Percentiles rank a stretch among this genome's conserved stretches.
phyloP scores from a whole-genome alignment of 805 yeast species.

The Candida gorgasii region DNA sequence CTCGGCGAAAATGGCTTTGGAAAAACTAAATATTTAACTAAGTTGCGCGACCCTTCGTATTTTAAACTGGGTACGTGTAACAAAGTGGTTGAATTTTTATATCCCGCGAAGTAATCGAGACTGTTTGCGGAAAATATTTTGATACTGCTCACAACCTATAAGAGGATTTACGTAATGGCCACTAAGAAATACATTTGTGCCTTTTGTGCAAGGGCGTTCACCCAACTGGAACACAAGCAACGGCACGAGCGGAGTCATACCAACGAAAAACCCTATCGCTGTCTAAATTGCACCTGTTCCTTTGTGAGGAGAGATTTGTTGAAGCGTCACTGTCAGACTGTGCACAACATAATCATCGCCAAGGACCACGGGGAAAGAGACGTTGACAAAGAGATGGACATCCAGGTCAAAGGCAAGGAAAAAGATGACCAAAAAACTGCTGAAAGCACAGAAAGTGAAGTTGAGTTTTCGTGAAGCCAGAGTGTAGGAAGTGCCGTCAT shows the following conservation, averaged over 20 bases:
- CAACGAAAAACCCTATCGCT: conserved; percentile 76
- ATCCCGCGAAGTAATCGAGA: conserved; percentile 1
- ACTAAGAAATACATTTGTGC: conserved; percentile 73
- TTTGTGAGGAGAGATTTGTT: conserved; percentile 78
- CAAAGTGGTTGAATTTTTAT: not conserved
- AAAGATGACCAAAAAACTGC: not conserved
- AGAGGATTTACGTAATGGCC: too few species aligned
- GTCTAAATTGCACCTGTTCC: conserved; percentile 65
- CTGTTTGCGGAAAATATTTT: too few species aligned
- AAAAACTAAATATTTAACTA: too few species aligned
- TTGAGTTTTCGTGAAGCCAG: too few species aligned
- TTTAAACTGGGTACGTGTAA: conserved; percentile 8
- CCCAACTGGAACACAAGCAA: conserved; percentile 76
- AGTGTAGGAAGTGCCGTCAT: too few species aligned
- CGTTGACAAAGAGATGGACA: not conserved
- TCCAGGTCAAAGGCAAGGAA: not conserved
- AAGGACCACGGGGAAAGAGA: conserved; percentile 2
- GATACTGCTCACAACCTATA: too few species aligned
- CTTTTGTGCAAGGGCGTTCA: conserved; percentile 76
- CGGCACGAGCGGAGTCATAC: conserved; percentile 82
- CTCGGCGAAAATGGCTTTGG: too few species aligned
- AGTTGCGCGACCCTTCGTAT: conserved; percentile 8
- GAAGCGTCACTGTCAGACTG: conserved; percentile 77
- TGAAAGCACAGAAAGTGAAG: too few species aligned
- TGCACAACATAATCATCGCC: conserved; percentile 46